phyloP scores from a whole-genome alignment of 78 protist species.

The Dictyostelium citrinum region DNA sequence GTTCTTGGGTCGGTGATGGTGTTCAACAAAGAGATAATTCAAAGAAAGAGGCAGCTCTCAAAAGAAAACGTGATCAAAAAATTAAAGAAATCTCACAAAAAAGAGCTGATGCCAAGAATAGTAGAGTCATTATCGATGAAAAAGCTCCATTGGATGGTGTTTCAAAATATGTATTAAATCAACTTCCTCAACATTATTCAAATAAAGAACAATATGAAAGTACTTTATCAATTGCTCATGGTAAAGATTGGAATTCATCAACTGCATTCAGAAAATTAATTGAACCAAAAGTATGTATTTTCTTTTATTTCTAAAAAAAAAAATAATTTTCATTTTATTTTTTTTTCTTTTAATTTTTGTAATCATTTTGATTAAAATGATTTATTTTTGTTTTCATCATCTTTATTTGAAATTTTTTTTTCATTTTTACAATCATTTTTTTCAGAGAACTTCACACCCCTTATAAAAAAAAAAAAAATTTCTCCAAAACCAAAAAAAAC shows the following conservation, averaged over 20 bases:
- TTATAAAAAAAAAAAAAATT: too few relatives aligned
- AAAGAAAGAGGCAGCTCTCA: not conserved
- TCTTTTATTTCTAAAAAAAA: too few relatives aligned
- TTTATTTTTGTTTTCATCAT: not conserved
- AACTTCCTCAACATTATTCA: constrained; percentile 23
- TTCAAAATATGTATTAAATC: constrained; percentile 43
- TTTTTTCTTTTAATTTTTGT: too few relatives aligned
- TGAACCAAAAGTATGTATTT: constrained; percentile 34
- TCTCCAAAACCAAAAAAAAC: not conserved
- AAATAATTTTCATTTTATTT: too few relatives aligned
- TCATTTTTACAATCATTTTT: not conserved
- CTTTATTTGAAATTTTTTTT: not conserved
- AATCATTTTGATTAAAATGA: too few relatives aligned
- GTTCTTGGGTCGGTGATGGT: constrained; percentile 73
- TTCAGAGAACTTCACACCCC: too few relatives aligned
- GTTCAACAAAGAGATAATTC: not conserved
- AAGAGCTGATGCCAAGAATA: constrained; percentile 18
- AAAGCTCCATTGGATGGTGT: constrained; percentile 34
- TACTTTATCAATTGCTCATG: constrained; percentile 29
- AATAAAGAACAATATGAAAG: constrained; percentile 65
- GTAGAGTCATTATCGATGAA: constrained; percentile 63
- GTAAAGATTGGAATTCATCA: constrained; percentile 62
- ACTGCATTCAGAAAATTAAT: constrained; percentile 32
- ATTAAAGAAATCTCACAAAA: not conserved
- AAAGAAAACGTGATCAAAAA: constrained; percentile 20